Evolutionary conservation across 1,284 basidiomycete genomes (phyloP).

Genomic region (Rhodofomes roseus): DNA sequence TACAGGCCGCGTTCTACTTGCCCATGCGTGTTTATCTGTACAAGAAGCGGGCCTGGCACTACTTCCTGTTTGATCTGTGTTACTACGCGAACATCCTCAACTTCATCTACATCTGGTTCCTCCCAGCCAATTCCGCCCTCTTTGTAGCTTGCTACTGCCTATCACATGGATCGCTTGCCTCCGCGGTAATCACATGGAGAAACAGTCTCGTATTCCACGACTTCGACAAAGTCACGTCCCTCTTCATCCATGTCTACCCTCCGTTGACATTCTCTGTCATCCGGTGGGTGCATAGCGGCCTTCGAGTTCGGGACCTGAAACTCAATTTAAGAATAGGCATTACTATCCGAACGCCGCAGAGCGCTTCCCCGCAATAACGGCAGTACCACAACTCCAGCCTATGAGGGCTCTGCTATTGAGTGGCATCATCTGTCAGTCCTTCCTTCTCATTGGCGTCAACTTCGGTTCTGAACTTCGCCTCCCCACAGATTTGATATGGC

Average conservation of each 20-base stretch:
- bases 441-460: conserved; percentile 9
- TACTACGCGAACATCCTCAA: conserved; percentile 90
- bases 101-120: conserved; percentile 83
- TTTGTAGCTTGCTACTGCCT: conserved; percentile 88
- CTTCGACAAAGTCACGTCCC: conserved; percentile 86
- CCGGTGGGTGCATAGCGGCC: conserved; percentile 42
- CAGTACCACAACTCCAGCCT: conserved; percentile 63
- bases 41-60: conserved; percentile 88
- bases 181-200: conserved; percentile 93
- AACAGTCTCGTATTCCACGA: conserved; percentile 97
- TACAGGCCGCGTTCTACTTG: conserved; percentile 73
- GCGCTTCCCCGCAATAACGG: conserved; percentile 78
- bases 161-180: conserved; percentile 85
- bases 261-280: conserved; percentile 87
- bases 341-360: conserved; percentile 73
- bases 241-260: conserved; percentile 89
- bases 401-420: conserved; percentile 63
- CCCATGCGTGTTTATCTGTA: conserved; percentile 80
- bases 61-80: conserved; percentile 92
- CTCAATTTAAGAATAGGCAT: conserved; percentile 50
- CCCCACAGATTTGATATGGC: conserved; percentile 77
- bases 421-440: conserved; percentile 64
- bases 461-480: conserved; percentile 2
- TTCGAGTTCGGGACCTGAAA: not conserved
- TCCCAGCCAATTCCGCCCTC: conserved; percentile 68